A percentile compares a stretch with the other conserved stretches of the same genome.
These are phyloP conservation scores for Hericium alpestre DNA, from an alignment of 768 basidiomycete genomes.

Conservation along the genomic window DNA sequence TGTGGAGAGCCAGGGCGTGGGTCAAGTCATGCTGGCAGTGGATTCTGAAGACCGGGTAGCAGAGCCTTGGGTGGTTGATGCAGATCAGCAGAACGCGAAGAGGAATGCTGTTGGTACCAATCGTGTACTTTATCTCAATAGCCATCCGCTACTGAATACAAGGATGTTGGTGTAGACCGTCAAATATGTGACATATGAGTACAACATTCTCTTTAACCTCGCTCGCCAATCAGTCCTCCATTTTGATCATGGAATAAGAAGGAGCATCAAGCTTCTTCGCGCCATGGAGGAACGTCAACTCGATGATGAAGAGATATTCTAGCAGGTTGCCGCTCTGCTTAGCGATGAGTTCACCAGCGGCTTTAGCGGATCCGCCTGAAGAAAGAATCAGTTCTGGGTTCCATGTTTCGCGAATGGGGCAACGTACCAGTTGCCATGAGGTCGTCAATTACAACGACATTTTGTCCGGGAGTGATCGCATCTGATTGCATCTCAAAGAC, in stretches of 20 bases:
- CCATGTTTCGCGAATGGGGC: neutral
- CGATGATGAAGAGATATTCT: constrained; percentile 93
- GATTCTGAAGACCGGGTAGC: constrained; percentile 24
- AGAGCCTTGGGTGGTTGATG: constrained; percentile 1
- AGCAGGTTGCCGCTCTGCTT: constrained; percentile 76
- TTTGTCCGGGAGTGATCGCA: constrained; percentile 73
- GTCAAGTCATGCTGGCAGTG: constrained; percentile 42
- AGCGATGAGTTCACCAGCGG: constrained; percentile 81
- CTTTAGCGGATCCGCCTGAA: constrained; percentile 83
- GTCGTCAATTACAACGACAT: constrained; percentile 85
- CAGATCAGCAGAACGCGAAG: constrained; percentile 16
- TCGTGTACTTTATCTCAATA: constrained; percentile 64
- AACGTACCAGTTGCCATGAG: constrained; percentile 84
- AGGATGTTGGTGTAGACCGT: constrained; percentile 44
- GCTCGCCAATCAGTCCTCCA: constrained; percentile 37
- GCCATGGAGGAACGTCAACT: constrained; percentile 67
- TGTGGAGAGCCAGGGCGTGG: constrained; percentile 34
- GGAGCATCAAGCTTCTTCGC: constrained; percentile 74
- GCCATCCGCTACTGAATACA: constrained; percentile 68
- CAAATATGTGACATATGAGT: neutral
- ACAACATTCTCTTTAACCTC: neutral
- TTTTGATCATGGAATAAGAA: constrained; percentile 78
- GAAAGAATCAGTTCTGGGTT: neutral
- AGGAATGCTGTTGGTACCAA: constrained; percentile 21
- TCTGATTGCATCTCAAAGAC: constrained; percentile 92